These are phyloP conservation scores for Penicillium cinerascens DNA, from an alignment of 495 filamentous ascomycete species.

Conservation along the genomic window DNA sequence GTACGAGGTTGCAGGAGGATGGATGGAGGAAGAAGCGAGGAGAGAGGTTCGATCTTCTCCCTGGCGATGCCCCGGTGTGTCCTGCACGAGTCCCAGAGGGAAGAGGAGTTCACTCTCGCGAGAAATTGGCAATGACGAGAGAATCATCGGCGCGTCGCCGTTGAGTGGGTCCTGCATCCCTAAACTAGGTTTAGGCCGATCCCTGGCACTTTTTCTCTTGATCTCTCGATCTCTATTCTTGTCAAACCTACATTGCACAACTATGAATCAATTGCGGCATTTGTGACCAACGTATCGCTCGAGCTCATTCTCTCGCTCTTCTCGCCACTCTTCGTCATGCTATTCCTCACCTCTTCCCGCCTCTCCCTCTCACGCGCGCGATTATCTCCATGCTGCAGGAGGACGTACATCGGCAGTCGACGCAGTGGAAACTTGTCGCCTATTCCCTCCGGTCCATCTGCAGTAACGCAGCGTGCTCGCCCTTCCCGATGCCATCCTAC, in stretches of 20 bases:
- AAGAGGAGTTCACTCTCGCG: too few relatives aligned
- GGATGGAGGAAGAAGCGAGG: not conserved
- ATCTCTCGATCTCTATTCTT: not conserved
- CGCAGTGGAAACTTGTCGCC: not conserved
- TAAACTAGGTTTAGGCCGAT: conserved; percentile 7
- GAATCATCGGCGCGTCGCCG: not conserved
- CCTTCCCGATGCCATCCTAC: not conserved
- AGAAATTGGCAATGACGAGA: too few relatives aligned
- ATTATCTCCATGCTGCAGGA: conserved; percentile 1
- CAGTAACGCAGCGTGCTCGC: not conserved
- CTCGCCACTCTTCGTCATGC: not conserved
- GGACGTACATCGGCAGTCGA: conserved; percentile 1
- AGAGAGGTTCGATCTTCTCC: too few relatives aligned
- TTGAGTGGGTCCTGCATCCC: not conserved
- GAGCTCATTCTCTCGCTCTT: not conserved
- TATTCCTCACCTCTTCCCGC: not conserved
- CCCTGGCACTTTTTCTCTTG: conserved; percentile 1
- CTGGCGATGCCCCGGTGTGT: too few relatives aligned
- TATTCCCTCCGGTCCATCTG: not conserved
- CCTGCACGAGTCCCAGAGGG: too few relatives aligned
- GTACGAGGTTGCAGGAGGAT: not conserved
- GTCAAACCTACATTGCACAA: not conserved
- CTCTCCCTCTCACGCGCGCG: conserved; percentile 2
- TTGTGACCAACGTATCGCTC: not conserved
- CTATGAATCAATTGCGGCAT: not conserved